Evolutionary conservation across 441 rosid species (phyloP), one percentile per base, ranked within the genome.

Genomic region (Gossypium davidsonii): DNA sequence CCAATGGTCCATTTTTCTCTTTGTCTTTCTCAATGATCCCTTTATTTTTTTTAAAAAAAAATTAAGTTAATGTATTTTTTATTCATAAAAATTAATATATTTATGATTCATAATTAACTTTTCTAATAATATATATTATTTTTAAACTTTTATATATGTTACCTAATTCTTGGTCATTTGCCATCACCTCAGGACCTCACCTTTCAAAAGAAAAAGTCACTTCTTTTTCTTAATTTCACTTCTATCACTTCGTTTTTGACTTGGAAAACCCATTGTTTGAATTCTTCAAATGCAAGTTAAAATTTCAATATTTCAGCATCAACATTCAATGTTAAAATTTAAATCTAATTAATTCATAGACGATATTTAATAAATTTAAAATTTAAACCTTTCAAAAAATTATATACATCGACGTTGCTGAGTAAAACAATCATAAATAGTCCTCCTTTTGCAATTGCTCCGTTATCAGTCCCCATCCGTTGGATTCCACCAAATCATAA

Each of bases 161-260:
- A 25, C 28, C 31, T 28, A 28, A 51, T 51, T 51, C 15, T n/a
- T 48, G 15, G 20, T 14, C 11, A 42, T 23, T 66, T 64, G 28
- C 18, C n/a, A 25, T 2, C 8, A 0, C 42, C 11, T 56, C 18
- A 5, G 7, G 1, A 14, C 14, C 11, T 48, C 14, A 46, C 48
- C 25, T 66, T 23, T 23, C 70, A 48, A 48, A 67, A 49, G 39
- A 25, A 8, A 3, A 15, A 48, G 39, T 28, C 59, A 67, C 9
- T 9, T 49, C 59, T 15, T n/a, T 26, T 67, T 67, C 42, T 26
- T 49, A 5, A 25, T 26, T 67, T 67, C 44, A n/a, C 59, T n/a
- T 67, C 59, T 9, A 25, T 49, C 71, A 26, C 44, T 49, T 51
- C 71, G 26, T 26, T 15, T 15, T 67, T 67, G 44, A 67, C 59